phyloP scores from a whole-genome alignment of 371 early-diverging fungal genomes.

The Mortierella sp. region DNA sequence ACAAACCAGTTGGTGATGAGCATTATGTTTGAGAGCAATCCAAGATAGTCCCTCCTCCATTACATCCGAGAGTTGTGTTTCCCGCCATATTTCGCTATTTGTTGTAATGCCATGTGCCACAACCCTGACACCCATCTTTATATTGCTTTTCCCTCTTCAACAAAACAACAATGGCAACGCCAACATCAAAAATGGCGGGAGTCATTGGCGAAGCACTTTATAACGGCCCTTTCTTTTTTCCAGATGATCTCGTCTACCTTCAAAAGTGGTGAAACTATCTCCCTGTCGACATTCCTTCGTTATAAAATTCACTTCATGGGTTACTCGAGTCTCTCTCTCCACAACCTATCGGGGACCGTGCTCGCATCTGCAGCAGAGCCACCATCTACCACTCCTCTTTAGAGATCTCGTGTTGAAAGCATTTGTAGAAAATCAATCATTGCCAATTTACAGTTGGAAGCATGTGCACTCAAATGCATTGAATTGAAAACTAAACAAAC shows the following conservation, averaged over 20 bases:
- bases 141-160: not conserved
- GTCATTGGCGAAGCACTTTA: not conserved
- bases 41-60: too few relatives aligned
- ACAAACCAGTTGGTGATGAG: not conserved
- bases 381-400: too few relatives aligned
- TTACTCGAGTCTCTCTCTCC: too few relatives aligned
- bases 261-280: not conserved
- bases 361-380: too few relatives aligned
- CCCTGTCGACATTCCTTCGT: too few relatives aligned
- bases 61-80: not conserved
- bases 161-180: not conserved
- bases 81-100: not conserved
- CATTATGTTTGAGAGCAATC: slow-evolving; percentile 3
- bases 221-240: slow-evolving; percentile 1
- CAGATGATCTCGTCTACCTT: not conserved
- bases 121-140: not conserved
- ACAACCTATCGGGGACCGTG: too few relatives aligned
- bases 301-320: too few relatives aligned
- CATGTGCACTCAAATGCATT: not conserved
- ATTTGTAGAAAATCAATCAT: not conserved
- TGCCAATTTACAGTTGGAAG: not conserved
- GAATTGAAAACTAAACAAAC: not conserved
- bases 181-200: slow-evolving; percentile 2
- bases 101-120: slow-evolving; percentile 6
- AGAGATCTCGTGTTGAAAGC: not conserved